Base-by-base conservation (phyloP, 1,139 yeast genomes). In the Blastobotrys malaysiensis region DNA sequence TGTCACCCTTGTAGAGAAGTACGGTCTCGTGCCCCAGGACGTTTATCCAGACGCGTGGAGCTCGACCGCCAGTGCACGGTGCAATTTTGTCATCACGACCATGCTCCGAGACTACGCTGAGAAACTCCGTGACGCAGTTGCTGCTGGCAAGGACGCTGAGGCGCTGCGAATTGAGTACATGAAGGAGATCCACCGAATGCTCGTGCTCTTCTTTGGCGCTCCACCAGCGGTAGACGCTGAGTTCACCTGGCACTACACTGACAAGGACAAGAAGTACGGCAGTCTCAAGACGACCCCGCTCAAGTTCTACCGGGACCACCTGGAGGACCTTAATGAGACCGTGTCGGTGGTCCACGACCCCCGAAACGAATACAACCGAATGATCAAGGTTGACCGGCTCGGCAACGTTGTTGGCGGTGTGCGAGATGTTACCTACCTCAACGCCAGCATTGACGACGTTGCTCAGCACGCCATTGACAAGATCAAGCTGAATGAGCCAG, bases 321-420 rank as follows among this genome's bases (percentile, higher is more conserved):
- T 82, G 20, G 76, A 74, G 50, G 81, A 86, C 57, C 78, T 81
- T 11, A 63, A 76, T 18, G 73, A 77, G 51, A 75, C 81, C 53
- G 83, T 87, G 50, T 86, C 95, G 0, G 72, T 88, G 64, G 78
- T 88, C 62, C 80, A 88, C 66, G 96, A 88, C 67, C 95, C 96
- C 54, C 80, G 96, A 74, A 85, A 88, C 66, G 77, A 74, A 43
- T 83, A 78, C 67, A 78, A 82, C 59, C 73, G 78, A 55, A 74
- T 86, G 60, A 80, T 86, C 64, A 79, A 84, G 52, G 86, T 88
- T 57, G 90, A 85, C 63, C 77, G 86, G 57, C 76, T 88, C 61
- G 88, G 88, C 63, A 88, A 88, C 65, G 80, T 88, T 53, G 75
- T 76, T 43, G 86, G 83, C 49, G 88, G 86, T 22, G 26, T 26